These are phyloP conservation scores for Canavalia ensiformis DNA, from an alignment of 306 rosid species.

Conservation along the genomic window DNA sequence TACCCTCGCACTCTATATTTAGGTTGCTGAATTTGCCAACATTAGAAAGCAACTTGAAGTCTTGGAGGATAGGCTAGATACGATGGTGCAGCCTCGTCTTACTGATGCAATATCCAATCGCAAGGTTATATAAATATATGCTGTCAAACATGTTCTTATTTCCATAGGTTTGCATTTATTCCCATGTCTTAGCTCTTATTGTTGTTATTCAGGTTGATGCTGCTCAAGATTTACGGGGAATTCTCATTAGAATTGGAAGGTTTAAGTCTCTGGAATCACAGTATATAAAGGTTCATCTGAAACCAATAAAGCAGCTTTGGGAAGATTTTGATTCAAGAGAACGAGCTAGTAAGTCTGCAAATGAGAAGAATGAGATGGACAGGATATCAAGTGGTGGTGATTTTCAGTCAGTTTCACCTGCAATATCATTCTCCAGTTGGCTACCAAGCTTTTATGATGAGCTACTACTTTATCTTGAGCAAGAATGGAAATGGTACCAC, in stretches of 20 bases:
- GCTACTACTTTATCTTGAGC: constrained; percentile 95
- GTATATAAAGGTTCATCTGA: constrained; percentile 91
- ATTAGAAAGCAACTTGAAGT: constrained; percentile 98
- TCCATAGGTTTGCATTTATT: constrained; percentile 6
- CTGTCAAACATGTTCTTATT: neutral
- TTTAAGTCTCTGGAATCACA: constrained; percentile 93
- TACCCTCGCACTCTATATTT: neutral
- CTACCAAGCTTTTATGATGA: constrained; percentile 93
- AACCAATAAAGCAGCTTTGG: constrained; percentile 92
- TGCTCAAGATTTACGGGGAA: constrained; percentile 89
- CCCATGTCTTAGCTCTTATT: constrained; percentile 39
- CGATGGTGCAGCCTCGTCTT: constrained; percentile 95
- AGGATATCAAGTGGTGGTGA: constrained; percentile 60
- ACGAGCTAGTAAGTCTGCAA: constrained; percentile 62
- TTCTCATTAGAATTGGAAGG: constrained; percentile 97
- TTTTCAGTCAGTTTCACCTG: constrained; percentile 60
- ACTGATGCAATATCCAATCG: constrained; percentile 90
- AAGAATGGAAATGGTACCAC: constrained; percentile 97
- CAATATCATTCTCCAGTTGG: constrained; percentile 83
- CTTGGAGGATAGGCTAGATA: constrained; percentile 95
- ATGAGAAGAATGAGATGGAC: constrained; percentile 73
- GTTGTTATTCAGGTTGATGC: constrained; percentile 70
- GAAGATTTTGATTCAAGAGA: constrained; percentile 84
- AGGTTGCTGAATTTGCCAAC: constrained; percentile 99
- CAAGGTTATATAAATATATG: constrained; percentile 62